Percentiles rank a stretch among this genome's conserved stretches.
Evolutionary conservation across 148 eudicot species (phyloP).

Genomic region (Rhododendron ferrugineum): DNA sequence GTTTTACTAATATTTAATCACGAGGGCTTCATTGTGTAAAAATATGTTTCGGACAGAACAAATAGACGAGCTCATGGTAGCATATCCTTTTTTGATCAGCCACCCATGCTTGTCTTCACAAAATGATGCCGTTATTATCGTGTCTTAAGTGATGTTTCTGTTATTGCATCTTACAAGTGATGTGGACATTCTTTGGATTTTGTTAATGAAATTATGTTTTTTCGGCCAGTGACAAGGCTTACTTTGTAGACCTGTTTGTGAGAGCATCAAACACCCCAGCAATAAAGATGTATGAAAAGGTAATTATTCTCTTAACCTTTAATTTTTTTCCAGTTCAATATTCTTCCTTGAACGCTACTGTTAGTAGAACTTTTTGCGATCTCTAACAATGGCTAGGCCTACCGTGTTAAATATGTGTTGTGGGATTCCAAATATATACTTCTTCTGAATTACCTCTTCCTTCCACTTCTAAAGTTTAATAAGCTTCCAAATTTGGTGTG

Average conservation of each 20-base stretch:
- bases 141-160: background rate
- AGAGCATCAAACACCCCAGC: slow-evolving; percentile 98
- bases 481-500: background rate
- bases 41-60: background rate
- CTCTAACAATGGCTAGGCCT: background rate
- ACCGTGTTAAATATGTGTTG: background rate
- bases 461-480: background rate
- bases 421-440: background rate
- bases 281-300: slow-evolving; percentile 99
- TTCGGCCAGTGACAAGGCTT: slow-evolving; percentile 77
- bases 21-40: background rate
- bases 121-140: background rate
- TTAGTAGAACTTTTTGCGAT: background rate
- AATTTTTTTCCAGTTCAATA: background rate
- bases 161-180: background rate
- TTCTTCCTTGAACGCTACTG: background rate
- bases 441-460: background rate
- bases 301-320: slow-evolving; percentile 15
- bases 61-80: background rate
- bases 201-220: background rate
- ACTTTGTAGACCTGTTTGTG: slow-evolving; percentile 94
- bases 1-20: background rate
- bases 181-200: background rate
- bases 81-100: background rate
- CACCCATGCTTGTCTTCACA: background rate